Base-by-base conservation (phyloP, 2,329 filamentous ascomycete genomes). In the Thelonectria blattea region DNA sequence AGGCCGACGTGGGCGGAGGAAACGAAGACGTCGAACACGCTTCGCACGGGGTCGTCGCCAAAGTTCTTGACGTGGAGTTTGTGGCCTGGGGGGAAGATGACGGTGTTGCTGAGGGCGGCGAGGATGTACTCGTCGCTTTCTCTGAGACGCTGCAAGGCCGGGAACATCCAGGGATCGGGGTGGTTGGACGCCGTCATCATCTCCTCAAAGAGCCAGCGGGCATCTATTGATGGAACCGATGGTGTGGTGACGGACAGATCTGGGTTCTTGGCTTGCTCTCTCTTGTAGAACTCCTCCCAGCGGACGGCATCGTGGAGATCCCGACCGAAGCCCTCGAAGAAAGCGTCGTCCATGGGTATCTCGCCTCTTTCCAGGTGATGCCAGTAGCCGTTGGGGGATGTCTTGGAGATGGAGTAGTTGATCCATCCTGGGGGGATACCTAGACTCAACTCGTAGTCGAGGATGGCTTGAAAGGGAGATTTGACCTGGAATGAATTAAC, bases 391-490 rank as follows among this genome's bases (percentile, higher is more conserved):
- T 88, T 78, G 2, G 92, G 93, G 0, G 89, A 86, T 3, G 90
- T 88, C 68, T 85, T 85, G 53, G 92, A 92, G 72, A 98, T 95
- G 68, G 91, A 91, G 78, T 90, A 89, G 80, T 98, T 98, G 69
- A 98, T 84, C 89, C 93, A 98, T 72, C 93, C 94, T 3, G 88
- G 83, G 1, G 93, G 94, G 51, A 98, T 94, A 42, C 83, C 83
- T 58, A 91, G 82, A 61, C 84, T 80, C 55, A 88, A 79, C 74
- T 98, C 95, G 75, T 97, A 97, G 77, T 96, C 90, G 58, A 96
- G 83, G 70, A 99, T 98, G 2, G 91, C 88, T 79, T 96, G 92
- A 72, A 99, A 93, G 10, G 95, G 95, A 1, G 93, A 97, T 22
- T 90, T 81, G 56, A 97, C 92, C 93, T 96, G 30, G 5, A 3